phyloP scores from a whole-genome alignment of 192 early-diverging fungal species.

The Kickxella alabastrina region DNA sequence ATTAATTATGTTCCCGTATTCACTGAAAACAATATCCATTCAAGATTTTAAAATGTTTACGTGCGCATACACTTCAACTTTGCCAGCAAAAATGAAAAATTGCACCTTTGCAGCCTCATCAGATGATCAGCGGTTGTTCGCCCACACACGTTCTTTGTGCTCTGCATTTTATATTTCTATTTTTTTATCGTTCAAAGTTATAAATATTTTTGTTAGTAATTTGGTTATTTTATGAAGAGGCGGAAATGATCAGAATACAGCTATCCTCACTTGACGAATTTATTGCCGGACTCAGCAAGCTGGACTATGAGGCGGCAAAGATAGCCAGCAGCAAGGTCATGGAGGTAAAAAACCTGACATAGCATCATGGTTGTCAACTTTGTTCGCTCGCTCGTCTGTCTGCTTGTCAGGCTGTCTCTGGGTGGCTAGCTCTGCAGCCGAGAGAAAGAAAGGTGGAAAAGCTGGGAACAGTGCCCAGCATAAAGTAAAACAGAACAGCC shows the following conservation, averaged over 20 bases:
- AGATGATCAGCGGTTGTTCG: too few species aligned
- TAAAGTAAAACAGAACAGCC: neutral
- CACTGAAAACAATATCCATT: too few species aligned
- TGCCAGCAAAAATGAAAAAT: too few species aligned
- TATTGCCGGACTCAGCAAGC: slow-evolving; percentile 36
- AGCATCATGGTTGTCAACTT: too few species aligned
- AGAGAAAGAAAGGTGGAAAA: too few species aligned
- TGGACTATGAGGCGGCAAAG: slow-evolving; percentile 48
- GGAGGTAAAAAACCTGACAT: slow-evolving; percentile 42
- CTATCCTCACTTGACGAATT: slow-evolving; percentile 44
- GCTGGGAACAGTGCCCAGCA: neutral
- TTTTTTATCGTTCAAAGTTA: neutral
- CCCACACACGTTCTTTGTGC: too few species aligned
- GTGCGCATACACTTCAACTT: neutral
- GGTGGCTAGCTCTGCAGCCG: too few species aligned
- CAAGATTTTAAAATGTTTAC: too few species aligned
- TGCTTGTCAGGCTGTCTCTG: too few species aligned
- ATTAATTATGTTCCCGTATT: too few species aligned
- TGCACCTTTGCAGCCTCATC: too few species aligned
- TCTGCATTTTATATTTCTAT: neutral
- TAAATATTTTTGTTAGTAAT: neutral
- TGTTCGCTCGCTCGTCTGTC: neutral
- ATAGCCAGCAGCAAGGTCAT: slow-evolving; percentile 48
- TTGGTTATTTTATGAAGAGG: slow-evolving; percentile 9
- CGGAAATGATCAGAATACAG: slow-evolving; percentile 39